Evolutionary conservation across 148 eudicot species (phyloP).

Genomic region (Rhododendron ferrugineum): DNA sequence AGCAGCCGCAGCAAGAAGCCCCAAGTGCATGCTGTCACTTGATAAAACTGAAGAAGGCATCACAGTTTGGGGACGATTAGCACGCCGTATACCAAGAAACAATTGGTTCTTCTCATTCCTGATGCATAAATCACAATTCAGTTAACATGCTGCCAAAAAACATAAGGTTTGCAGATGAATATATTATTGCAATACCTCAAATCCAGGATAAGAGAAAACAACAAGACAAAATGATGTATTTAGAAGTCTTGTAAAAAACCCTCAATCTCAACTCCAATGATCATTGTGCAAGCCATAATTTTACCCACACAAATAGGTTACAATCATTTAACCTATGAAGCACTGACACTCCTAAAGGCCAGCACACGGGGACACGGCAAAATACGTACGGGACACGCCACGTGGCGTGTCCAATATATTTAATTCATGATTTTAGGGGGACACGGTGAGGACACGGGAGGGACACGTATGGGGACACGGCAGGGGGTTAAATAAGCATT

Average conservation of each 20-base stretch:
- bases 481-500: too few species aligned
- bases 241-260: background rate
- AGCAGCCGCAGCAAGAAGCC: slow-evolving; percentile 93
- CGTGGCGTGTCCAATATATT: too few species aligned
- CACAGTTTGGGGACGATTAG: slow-evolving; percentile 78
- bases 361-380: too few species aligned
- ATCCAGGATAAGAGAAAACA: background rate
- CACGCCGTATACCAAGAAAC: slow-evolving; percentile 85
- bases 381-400: too few species aligned
- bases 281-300: background rate
- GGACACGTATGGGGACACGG: too few species aligned
- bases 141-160: background rate
- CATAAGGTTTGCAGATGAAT: background rate
- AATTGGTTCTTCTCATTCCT: slow-evolving; percentile 96
- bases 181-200: background rate
- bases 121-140: slow-evolving; percentile 5
- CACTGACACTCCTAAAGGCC: too few species aligned
- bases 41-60: slow-evolving; percentile 97
- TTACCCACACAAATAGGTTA: background rate
- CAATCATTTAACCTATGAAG: background rate
- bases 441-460: too few species aligned
- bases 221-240: background rate
- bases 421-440: too few species aligned
- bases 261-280: background rate
- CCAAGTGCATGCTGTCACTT: slow-evolving; percentile 96